Conservation (phyloP, 2,329 filamentous ascomycete genomes). For the Fusarium nygamai region DNA sequence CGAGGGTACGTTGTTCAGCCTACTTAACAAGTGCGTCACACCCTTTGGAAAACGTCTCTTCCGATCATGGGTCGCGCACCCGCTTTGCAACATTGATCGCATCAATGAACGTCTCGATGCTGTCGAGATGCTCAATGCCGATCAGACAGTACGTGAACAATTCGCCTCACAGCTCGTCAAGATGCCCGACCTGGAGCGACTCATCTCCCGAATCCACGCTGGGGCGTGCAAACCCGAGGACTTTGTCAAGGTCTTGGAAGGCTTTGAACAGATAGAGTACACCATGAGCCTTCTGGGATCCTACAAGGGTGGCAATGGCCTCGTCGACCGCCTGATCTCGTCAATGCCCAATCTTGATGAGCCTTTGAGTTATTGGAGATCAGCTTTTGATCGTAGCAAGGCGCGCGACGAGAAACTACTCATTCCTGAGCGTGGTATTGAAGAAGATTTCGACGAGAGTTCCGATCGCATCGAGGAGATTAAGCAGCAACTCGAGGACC, state of each 20-base stretch:
- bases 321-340: slow-evolving; percentile 84
- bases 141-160: slow-evolving; percentile 81
- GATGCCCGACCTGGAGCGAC: slow-evolving; percentile 91
- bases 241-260: slow-evolving; percentile 92
- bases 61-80: slow-evolving; percentile 97
- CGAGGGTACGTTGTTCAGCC: slow-evolving; percentile 87
- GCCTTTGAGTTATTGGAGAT: slow-evolving; percentile 85
- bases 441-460: slow-evolving; percentile 91
- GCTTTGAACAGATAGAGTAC: slow-evolving; percentile 97
- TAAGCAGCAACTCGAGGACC: slow-evolving; percentile 74
- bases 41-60: slow-evolving; percentile 97
- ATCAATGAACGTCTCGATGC: slow-evolving; percentile 96
- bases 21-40: slow-evolving; percentile 94
- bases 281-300: slow-evolving; percentile 83
- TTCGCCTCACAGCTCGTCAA: slow-evolving; percentile 90
- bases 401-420: slow-evolving; percentile 84
- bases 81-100: slow-evolving; percentile 82
- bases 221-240: slow-evolving; percentile 90
- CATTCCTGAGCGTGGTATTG: slow-evolving; percentile 86
- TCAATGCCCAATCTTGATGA: slow-evolving; percentile 86
- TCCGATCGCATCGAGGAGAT: slow-evolving; percentile 80
- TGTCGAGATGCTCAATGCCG: slow-evolving; percentile 89
- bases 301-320: slow-evolving; percentile 79
- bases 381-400: slow-evolving; percentile 85
- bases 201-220: slow-evolving; percentile 94